phyloP scores from a whole-genome alignment of 495 filamentous ascomycete species.

The Aspergillus avenaceus region DNA sequence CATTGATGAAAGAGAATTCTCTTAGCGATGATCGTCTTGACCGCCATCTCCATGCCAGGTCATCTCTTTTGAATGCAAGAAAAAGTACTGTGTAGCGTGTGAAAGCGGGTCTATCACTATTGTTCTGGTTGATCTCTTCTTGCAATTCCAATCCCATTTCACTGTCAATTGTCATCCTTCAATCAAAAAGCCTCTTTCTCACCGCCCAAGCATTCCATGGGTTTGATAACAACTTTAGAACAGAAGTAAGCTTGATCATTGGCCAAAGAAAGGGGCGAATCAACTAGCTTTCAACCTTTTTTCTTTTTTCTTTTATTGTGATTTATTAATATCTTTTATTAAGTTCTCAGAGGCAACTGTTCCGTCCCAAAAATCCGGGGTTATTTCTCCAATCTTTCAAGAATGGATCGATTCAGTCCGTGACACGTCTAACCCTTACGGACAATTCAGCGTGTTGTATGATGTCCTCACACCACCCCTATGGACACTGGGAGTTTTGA shows the following conservation, averaged over 20 bases:
- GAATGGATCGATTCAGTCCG: not conserved
- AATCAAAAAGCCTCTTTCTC: not conserved
- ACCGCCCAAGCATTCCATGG: too few species aligned
- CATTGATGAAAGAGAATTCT: too few species aligned
- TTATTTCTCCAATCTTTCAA: not conserved
- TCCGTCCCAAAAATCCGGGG: not conserved
- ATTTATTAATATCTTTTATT: not conserved
- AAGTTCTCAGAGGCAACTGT: not conserved
- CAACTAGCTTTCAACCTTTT: too few species aligned
- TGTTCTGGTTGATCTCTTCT: not conserved
- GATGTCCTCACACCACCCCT: not conserved
- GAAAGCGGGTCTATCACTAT: not conserved
- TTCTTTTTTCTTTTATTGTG: too few species aligned
- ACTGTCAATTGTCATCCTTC: not conserved
- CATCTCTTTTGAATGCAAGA: not conserved
- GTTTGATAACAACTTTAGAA: too few species aligned
- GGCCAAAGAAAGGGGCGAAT: too few species aligned
- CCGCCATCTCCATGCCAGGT: conserved; percentile 1
- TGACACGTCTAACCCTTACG: not conserved
- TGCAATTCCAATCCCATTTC: not conserved
- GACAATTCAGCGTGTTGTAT: not conserved
- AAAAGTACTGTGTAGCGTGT: too few species aligned
- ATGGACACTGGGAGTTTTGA: too few species aligned
- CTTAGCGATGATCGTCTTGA: not conserved
- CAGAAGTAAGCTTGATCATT: too few species aligned